Base-by-base conservation (phyloP, 352 stramenopile genomes). In the Salisapilia sapeloensis region DNA sequence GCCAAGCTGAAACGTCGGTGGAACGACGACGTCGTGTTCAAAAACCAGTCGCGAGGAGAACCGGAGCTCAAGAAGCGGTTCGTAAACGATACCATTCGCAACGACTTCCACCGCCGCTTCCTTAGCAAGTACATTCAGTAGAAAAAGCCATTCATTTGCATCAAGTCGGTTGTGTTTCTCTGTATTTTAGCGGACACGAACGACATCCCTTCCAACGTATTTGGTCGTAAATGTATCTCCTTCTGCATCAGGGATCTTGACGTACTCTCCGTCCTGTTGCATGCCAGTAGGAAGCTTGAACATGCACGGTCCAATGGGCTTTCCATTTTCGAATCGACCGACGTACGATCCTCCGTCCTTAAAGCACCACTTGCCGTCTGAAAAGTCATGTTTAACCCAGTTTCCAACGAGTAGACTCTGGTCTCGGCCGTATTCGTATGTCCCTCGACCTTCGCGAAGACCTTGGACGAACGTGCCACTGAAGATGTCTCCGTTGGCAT, bases 11-110 rank as follows among this genome's bases (percentile, higher is more conserved):
- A 97, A 53, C 67, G 92, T 24, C 85, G 85, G 35, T 99, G 96
- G 96, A 98, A 99, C 66, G 95, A 99, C 48, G 96, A 99, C 61
- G 94, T 99, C 12, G 93, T 99, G 17, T 99, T 99, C 75, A 95
- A 96, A 44, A 98, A 98, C 64, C 84, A 96, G 56, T 95, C 93
- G 14, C 81, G 87, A 42, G 85, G 84, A 40, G 93, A 98, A 50
- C 85, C 85, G 4, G 71, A 96, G 50, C 57, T 93, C 24, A 91
- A 86, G 55, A 98, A 98, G 52, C 75, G 93, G 38, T 99, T 99
- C 57, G 97, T 99, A 53, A 99, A 99, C 59, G 96, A 99, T 62
- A 99, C 96, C 6, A 96, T 99, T 40, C 78, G 95, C 36, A 99
- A 98, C 66, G 94, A 99, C 50, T 99, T 99, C 53, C 95, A 99